Evolutionary conservation across 202 grass and related monocot species (phyloP), one percentile per base, ranked within the genome.

Genomic region (Schoenoplectus triqueter): DNA sequence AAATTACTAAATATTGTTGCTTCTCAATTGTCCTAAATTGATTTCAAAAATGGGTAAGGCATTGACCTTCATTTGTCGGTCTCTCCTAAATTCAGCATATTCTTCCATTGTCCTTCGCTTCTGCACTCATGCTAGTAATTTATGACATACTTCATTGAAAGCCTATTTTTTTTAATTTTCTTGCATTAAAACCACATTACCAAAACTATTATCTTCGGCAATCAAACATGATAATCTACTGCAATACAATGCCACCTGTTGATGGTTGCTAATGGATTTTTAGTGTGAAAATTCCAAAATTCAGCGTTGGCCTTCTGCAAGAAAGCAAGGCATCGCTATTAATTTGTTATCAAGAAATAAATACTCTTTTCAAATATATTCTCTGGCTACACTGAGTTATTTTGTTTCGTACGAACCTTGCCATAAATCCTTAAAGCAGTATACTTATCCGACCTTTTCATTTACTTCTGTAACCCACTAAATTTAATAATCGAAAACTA

Each of bases 381-480:
- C 65, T 54, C 64, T 1, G 47, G 51, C 19, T 68, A 68, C 49
- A 59, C 81, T 82, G 44, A 56, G 81, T 83, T 51, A 83, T 68
- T 83, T 83, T 83, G 80, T 83, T 83, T 70, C 49, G 8, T 78
- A 78, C 54, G 52, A 61, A 78, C 74, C 54, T 78, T 78, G 21
- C 74, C 74, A 78, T 78, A 59, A 75, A 78, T 78, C 21, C 80
- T 68, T 54, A 70, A 68, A 68, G 80, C 48, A 55, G 49, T 31
- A 65, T 54, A 39, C 81, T 83, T 83, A 83, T 69, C 81, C 48
- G 13, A 52, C 63, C 7, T 68, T 41, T 68, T 54, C 64, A 83
- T 83, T 82, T 83, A 83, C 65, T 82, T 70, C 65, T 54, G 21
- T 70, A 66, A 67, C 64, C 20, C 51, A 83, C 66, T 41, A 69